Conservation (phyloP, 2,329 filamentous ascomycete species). For the Alternaria sp. region DNA sequence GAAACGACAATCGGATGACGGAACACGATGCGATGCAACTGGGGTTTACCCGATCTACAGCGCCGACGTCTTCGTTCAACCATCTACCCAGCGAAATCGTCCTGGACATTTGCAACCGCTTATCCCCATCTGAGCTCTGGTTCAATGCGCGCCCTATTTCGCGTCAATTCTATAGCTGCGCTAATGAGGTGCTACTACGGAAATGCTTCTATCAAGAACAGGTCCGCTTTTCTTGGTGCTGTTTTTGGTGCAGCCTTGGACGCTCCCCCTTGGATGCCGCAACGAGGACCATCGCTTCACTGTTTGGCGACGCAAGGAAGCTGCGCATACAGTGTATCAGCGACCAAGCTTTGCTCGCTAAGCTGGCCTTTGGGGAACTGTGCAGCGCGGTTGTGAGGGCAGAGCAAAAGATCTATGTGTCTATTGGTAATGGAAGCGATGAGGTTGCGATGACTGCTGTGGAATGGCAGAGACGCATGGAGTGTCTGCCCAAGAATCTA, state of each 20-base stretch:
- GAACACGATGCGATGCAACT: not conserved
- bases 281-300: not conserved
- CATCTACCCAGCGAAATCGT: conserved; percentile 14
- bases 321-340: conserved; percentile 1
- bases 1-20: not conserved
- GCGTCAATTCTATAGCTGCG: conserved; percentile 10
- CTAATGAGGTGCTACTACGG: conserved; percentile 10
- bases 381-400: conserved; percentile 5
- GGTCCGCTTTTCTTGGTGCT: conserved; percentile 14
- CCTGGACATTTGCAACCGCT: conserved; percentile 9
- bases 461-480: not conserved
- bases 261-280: not conserved
- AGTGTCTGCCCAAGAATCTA: not conserved
- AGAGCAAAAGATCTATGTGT: conserved; percentile 12
- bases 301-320: conserved; percentile 6
- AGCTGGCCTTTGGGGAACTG: conserved; percentile 3
- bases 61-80: not conserved
- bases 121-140: conserved; percentile 13
- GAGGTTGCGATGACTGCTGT: not conserved
- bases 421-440: not conserved
- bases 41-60: not conserved
- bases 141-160: conserved; percentile 8
- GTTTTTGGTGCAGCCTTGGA: conserved; percentile 18
- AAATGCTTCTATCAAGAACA: conserved; percentile 9
- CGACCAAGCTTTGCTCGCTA: conserved; percentile 4